These are phyloP conservation scores for Colletotrichum limetticola DNA, from an alignment of 2,329 filamentous ascomycete species.

Conservation along the genomic window DNA sequence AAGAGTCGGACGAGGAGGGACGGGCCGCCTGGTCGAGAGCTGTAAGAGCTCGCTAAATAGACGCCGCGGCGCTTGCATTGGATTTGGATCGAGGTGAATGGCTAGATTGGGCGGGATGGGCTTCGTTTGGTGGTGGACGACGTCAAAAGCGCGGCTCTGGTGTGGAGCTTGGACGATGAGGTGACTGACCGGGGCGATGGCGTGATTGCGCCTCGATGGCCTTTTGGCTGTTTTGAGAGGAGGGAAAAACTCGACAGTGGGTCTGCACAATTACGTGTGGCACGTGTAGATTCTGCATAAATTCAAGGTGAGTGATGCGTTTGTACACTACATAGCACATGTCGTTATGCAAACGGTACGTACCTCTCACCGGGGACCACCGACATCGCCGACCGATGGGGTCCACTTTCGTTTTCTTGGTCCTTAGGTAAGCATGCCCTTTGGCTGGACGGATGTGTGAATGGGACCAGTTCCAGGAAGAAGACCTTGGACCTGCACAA, in stretches of 20 bases:
- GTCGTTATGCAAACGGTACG: not conserved
- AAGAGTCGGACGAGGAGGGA: constrained; percentile 14
- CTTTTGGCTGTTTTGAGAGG: not conserved
- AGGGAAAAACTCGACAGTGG: constrained; percentile 19
- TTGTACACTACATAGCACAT: not conserved
- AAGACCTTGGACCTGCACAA: not conserved
- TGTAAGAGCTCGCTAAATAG: constrained; percentile 31
- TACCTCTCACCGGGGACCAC: not conserved
- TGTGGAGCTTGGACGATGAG: constrained; percentile 35
- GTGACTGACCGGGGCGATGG: constrained; percentile 34
- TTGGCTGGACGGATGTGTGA: not conserved
- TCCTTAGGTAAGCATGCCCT: not conserved
- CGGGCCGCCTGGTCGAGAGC: constrained; percentile 31
- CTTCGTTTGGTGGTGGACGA: constrained; percentile 30
- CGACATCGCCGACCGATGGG: not conserved
- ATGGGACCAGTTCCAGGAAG: not conserved
- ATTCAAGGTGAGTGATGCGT: not conserved
- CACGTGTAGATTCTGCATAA: not conserved
- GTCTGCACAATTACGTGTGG: not conserved
- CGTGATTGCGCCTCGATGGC: constrained; percentile 27
- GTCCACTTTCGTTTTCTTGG: not conserved
- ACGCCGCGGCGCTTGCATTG: constrained; percentile 35
- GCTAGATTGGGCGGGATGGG: constrained; percentile 22
- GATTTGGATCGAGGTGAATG: constrained; percentile 12
- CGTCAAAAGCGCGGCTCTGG: constrained; percentile 34